Conservation (phyloP, 2,329 filamentous ascomycete species). For the Aspergillus piperis region DNA sequence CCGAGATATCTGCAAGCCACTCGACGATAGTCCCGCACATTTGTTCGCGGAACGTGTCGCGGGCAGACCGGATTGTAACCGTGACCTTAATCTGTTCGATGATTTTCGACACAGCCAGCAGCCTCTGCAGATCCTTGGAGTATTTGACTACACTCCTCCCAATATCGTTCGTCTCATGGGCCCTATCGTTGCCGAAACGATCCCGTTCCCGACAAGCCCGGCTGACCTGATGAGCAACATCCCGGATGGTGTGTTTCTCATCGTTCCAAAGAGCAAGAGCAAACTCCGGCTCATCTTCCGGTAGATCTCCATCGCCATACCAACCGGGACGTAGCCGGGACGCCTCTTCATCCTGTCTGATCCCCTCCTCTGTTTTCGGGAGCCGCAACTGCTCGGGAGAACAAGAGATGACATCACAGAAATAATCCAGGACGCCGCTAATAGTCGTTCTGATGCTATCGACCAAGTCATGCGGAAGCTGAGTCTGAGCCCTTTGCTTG, state of each 20-base stretch:
- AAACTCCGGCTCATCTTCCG: constrained; percentile 70
- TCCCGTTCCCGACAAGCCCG: constrained; percentile 77
- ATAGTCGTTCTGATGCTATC: constrained; percentile 83
- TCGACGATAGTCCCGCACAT: constrained; percentile 99
- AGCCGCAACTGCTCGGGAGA: constrained; percentile 92
- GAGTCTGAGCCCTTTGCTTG: constrained; percentile 60
- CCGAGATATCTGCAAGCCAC: constrained; percentile 91
- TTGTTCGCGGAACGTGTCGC: constrained; percentile 94
- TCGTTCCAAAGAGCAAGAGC: constrained; percentile 94
- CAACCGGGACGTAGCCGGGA: constrained; percentile 77
- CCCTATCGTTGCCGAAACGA: constrained; percentile 70
- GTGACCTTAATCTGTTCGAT: constrained; percentile 96
- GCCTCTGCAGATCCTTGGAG: constrained; percentile 66
- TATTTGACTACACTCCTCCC: constrained; percentile 85
- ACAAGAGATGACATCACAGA: constrained; percentile 97
- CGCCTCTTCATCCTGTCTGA: constrained; percentile 75
- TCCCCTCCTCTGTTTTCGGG: constrained; percentile 77
- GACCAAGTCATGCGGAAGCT: constrained; percentile 73
- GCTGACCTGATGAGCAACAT: constrained; percentile 87
- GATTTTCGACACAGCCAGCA: constrained; percentile 77
- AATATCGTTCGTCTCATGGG: constrained; percentile 84
- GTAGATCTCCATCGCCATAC: constrained; percentile 64
- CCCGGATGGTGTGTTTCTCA: constrained; percentile 93
- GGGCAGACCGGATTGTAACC: constrained; percentile 86
- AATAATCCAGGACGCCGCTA: constrained; percentile 82